These are phyloP conservation scores for Diaporthe longicolla DNA, from an alignment of 2,329 filamentous ascomycete genomes.

Conservation along the genomic window DNA sequence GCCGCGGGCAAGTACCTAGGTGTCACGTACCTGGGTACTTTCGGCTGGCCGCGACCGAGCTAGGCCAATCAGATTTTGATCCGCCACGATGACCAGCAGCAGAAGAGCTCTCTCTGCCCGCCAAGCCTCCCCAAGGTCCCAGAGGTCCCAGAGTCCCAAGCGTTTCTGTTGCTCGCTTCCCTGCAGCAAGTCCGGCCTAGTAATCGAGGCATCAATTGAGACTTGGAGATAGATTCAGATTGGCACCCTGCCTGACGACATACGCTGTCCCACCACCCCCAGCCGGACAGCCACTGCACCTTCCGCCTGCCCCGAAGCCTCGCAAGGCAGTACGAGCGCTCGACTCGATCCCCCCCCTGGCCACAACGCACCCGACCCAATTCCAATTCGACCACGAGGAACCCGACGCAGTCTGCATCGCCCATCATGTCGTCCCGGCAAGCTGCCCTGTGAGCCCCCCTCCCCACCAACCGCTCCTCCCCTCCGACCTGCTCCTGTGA, in stretches of 20 bases:
- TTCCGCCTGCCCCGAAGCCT: conserved; percentile 19
- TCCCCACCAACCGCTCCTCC: conserved; percentile 33
- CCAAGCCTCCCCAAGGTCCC: background rate
- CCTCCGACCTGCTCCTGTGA: background rate
- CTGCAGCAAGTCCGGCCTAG: conserved; percentile 36
- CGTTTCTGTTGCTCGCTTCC: background rate
- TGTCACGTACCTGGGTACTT: background rate
- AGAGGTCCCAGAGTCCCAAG: no score
- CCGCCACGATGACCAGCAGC: conserved; percentile 37
- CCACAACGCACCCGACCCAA: background rate
- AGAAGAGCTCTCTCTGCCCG: conserved; percentile 19
- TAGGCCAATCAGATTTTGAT: conserved; percentile 40
- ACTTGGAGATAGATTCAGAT: conserved; percentile 11
- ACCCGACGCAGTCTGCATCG: conserved; percentile 18
- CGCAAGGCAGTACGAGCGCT: conserved; percentile 27
- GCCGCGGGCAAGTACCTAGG: background rate
- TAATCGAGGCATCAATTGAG: conserved; percentile 41
- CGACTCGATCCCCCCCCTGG: conserved; percentile 18
- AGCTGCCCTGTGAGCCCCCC: conserved; percentile 64
- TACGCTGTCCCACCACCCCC: background rate
- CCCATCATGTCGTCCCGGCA: conserved; percentile 61
- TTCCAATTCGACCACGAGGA: conserved; percentile 4
- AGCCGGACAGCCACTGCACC: conserved; percentile 19
- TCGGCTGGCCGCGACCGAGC: no score
- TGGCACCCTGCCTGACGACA: conserved; percentile 10